These are phyloP conservation scores for Elaphomyces granulatus DNA, from an alignment of 495 filamentous ascomycete genomes.

Conservation along the genomic window DNA sequence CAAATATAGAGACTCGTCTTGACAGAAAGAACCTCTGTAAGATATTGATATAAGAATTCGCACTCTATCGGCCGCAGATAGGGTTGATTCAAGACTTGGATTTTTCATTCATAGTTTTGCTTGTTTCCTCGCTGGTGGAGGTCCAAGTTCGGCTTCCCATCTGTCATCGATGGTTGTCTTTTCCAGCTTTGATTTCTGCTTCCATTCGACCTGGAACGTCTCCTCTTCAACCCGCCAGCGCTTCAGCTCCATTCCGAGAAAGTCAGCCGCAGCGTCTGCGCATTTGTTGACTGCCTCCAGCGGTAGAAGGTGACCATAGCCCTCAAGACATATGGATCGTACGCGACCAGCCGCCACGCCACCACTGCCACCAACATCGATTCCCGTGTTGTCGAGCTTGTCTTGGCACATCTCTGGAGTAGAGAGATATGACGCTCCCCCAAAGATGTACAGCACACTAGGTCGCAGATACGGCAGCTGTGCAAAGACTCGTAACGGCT, in stretches of 20 bases:
- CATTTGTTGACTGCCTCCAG: slow-evolving; percentile 60
- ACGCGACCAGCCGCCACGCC: slow-evolving; percentile 50
- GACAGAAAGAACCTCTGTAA: no score
- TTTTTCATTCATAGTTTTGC: slow-evolving; percentile 4
- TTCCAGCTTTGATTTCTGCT: slow-evolving; percentile 31
- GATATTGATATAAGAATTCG: no score
- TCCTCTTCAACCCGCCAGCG: slow-evolving; percentile 51
- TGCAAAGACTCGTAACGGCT: slow-evolving; percentile 45
- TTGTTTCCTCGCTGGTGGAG: slow-evolving; percentile 21
- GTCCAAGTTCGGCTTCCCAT: slow-evolving; percentile 38
- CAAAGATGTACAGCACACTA: slow-evolving; percentile 74
- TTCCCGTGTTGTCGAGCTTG: slow-evolving; percentile 32
- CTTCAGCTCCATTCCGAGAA: slow-evolving; percentile 47
- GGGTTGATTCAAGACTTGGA: no score
- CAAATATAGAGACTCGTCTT: no score
- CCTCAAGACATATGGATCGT: slow-evolving; percentile 46
- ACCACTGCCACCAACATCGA: slow-evolving; percentile 35
- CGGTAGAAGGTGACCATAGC: slow-evolving; percentile 67
- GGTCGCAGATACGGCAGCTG: slow-evolving; percentile 58
- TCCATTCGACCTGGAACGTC: slow-evolving; percentile 41
- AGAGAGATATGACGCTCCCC: slow-evolving; percentile 47
- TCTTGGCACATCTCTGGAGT: slow-evolving; percentile 31
- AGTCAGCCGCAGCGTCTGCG: slow-evolving; percentile 45
- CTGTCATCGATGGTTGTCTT: slow-evolving; percentile 45
- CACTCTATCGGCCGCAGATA: no score